phyloP scores from a whole-genome alignment of 495 filamentous ascomycete species.

The Talaromyces stipitatus region DNA sequence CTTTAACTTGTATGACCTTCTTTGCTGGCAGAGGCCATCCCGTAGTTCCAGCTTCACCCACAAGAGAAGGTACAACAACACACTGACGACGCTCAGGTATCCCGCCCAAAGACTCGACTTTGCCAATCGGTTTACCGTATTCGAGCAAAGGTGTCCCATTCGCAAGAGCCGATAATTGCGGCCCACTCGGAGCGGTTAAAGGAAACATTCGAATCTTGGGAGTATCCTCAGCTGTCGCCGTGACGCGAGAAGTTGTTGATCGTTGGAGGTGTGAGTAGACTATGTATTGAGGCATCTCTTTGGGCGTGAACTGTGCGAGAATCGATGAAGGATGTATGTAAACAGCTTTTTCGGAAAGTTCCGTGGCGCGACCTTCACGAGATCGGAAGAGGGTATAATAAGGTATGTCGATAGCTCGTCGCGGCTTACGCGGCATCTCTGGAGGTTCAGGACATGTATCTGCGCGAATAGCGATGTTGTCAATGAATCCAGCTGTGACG shows the following conservation, averaged over 20 bases:
- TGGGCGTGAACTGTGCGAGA: constrained; percentile 59
- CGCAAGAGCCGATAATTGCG: constrained; percentile 71
- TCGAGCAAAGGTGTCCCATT: constrained; percentile 77
- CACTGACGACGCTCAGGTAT: constrained; percentile 56
- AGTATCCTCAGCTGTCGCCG: constrained; percentile 28
- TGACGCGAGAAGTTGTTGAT: constrained; percentile 37
- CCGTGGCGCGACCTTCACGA: constrained; percentile 38
- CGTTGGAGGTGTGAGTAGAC: constrained; percentile 81
- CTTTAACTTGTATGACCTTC: constrained; percentile 75
- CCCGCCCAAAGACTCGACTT: constrained; percentile 55
- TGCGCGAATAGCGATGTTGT: constrained; percentile 89
- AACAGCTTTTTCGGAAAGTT: constrained; percentile 51
- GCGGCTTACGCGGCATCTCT: constrained; percentile 61
- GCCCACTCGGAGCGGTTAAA: constrained; percentile 65
- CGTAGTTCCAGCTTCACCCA: constrained; percentile 57
- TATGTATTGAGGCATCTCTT: constrained; percentile 76
- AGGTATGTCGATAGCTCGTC: constrained; percentile 77
- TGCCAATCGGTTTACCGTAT: constrained; percentile 84
- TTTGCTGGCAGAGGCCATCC: constrained; percentile 81
- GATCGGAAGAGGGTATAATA: constrained; percentile 83
- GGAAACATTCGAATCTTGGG: constrained; percentile 85
- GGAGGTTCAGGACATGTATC: constrained; percentile 73
- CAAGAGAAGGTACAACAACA: constrained; percentile 70
- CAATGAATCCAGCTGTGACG: constrained; percentile 86
- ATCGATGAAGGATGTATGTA: constrained; percentile 82